A percentile compares a stretch with the other conserved stretches of the same genome.
Evolutionary conservation across 768 basidiomycete species (phyloP).

Genomic region (Phlebiopsis flavidoalba): DNA sequence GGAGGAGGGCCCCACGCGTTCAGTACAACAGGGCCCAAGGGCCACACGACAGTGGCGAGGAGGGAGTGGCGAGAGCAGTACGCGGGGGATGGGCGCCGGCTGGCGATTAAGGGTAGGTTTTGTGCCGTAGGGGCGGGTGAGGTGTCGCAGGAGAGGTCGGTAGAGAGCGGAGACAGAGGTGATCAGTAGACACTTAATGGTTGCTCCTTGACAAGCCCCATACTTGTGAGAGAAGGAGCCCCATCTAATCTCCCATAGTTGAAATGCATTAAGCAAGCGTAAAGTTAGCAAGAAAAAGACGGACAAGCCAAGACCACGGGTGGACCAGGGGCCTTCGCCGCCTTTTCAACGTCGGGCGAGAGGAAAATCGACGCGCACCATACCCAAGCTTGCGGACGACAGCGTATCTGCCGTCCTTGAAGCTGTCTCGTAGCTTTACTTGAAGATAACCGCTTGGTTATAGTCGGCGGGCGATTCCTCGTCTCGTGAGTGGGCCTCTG

Average conservation of each 20-base stretch:
- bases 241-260: conserved; percentile 65
- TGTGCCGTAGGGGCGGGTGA: neutral
- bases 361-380: conserved; percentile 18
- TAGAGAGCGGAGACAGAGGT: neutral
- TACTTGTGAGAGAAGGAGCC: conserved; percentile 94
- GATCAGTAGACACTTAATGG: conserved; percentile 48
- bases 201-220: conserved; percentile 85
- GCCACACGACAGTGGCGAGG: neutral
- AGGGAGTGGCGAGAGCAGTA: neutral
- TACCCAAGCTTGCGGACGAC: conserved; percentile 90
- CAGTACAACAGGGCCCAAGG: neutral
- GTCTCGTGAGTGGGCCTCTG: conserved; percentile 62
- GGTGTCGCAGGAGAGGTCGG: neutral
- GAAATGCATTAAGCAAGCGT: conserved; percentile 9
- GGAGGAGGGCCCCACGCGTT: no score
- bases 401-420: conserved; percentile 79
- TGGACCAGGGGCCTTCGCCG: conserved; percentile 2
- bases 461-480: conserved; percentile 84
- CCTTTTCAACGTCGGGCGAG: neutral
- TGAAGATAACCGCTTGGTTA: conserved; percentile 70
- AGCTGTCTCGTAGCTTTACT: conserved; percentile 63
- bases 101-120: neutral
- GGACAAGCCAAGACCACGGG: neutral
- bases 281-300: conserved; percentile 3
- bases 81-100: neutral